A percentile compares a stretch with the other conserved stretches of the same genome.
phyloP scores from a whole-genome alignment of 495 filamentous ascomycete species.

The Podospora appendiculata region DNA sequence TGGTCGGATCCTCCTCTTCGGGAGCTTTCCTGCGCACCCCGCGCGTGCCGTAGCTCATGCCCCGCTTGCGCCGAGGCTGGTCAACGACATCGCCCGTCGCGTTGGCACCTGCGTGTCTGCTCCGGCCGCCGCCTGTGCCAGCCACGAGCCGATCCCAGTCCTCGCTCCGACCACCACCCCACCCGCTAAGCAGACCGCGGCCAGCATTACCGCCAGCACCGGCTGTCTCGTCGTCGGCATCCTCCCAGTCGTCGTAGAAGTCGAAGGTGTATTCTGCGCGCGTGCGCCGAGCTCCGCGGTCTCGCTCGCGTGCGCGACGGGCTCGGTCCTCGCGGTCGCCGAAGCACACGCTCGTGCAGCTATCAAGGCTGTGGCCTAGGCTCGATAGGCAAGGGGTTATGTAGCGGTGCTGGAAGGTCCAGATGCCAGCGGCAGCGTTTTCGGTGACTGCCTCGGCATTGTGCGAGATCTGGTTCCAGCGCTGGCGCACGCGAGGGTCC shows the following conservation, averaged over 20 bases:
- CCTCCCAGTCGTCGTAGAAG: constrained; percentile 98
- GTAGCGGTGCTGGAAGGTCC: constrained; percentile 79
- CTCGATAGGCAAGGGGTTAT: constrained; percentile 71
- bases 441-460: constrained; percentile 91
- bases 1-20: constrained; percentile 71
- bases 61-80: constrained; percentile 65
- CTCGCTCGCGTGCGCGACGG: constrained; percentile 53
- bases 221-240: constrained; percentile 38
- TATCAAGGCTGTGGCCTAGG: constrained; percentile 54
- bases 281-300: constrained; percentile 43
- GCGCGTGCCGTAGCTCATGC: constrained; percentile 84
- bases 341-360: constrained; percentile 66
- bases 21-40: constrained; percentile 60
- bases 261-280: constrained; percentile 81
- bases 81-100: constrained; percentile 38
- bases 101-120: constrained; percentile 5
- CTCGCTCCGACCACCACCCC: constrained; percentile 60
- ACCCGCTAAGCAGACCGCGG: constrained; percentile 55
- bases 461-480: constrained; percentile 86
- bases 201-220: not conserved
- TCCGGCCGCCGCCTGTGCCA: constrained; percentile 53
- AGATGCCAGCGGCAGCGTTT: constrained; percentile 80
- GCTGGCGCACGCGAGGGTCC: constrained; percentile 90
- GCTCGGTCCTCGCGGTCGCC: constrained; percentile 66
- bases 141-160: constrained; percentile 84